Evolutionary conservation across 2,329 filamentous ascomycete species (phyloP).

Genomic region (Penicillium glabrum): DNA sequence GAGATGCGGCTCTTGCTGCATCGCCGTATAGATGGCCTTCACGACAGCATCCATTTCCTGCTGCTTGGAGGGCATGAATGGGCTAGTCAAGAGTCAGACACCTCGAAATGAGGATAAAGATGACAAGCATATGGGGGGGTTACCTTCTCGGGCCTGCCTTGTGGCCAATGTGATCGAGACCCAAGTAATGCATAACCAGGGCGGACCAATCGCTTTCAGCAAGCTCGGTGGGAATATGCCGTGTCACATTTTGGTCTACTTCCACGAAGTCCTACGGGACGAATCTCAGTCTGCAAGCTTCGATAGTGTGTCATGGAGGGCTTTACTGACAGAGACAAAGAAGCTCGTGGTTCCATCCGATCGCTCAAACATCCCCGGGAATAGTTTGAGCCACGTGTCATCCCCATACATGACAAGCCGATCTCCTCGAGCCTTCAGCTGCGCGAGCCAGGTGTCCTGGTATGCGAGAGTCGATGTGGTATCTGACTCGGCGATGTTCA

Average conservation of each 20-base stretch:
- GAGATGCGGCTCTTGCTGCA: conserved; percentile 70
- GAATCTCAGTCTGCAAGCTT: background rate
- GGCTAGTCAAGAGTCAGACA: conserved; percentile 50
- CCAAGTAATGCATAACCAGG: conserved; percentile 93
- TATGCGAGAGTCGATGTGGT: conserved; percentile 81
- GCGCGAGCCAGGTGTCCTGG: conserved; percentile 95
- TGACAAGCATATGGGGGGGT: background rate
- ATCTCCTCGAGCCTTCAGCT: conserved; percentile 75
- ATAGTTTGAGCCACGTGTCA: conserved; percentile 97
- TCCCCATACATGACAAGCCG: conserved; percentile 94
- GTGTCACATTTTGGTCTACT: conserved; percentile 95
- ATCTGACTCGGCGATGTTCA: conserved; percentile 95
- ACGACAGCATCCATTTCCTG: conserved; percentile 89
- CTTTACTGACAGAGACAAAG: conserved; percentile 80
- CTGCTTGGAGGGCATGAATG: conserved; percentile 92
- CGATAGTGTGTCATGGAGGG: too few species aligned
- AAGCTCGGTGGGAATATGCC: conserved; percentile 79
- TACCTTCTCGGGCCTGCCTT: conserved; percentile 86
- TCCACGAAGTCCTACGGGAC: conserved; percentile 81
- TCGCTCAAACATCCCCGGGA: conserved; percentile 82
- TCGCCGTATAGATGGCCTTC: conserved; percentile 70
- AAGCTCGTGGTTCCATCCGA: conserved; percentile 95
- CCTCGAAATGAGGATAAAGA: background rate
- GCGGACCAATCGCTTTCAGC: conserved; percentile 80
- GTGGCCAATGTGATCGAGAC: conserved; percentile 95